Evolutionary conservation across 371 early-diverging fungal genomes (phyloP).

Genomic region (Thermomucor indicae-seudaticae): DNA sequence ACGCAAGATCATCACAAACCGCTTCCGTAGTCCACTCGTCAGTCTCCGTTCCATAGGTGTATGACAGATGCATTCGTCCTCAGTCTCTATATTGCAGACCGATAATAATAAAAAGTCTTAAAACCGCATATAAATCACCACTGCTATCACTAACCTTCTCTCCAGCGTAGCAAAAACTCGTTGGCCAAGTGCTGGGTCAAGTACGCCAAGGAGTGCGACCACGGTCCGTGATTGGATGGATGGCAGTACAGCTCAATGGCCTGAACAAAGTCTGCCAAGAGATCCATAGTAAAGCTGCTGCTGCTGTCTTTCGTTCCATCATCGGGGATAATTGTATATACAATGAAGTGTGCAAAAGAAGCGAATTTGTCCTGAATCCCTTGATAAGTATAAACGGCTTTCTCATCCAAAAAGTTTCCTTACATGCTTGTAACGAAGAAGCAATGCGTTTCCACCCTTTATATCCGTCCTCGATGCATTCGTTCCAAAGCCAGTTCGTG

Average conservation of each 20-base stretch:
- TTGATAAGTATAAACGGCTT: not conserved
- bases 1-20: constrained; percentile 59
- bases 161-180: constrained; percentile 67
- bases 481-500: constrained; percentile 35
- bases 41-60: constrained; percentile 59
- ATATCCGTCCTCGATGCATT: constrained; percentile 29
- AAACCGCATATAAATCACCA: not conserved
- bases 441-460: constrained; percentile 36
- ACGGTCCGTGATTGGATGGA: constrained; percentile 84
- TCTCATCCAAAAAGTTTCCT: constrained; percentile 9
- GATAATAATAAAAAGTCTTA: not conserved
- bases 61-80: constrained; percentile 52
- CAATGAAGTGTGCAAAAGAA: constrained; percentile 71
- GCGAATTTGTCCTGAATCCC: constrained; percentile 49
- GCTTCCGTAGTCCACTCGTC: constrained; percentile 44
- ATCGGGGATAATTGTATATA: constrained; percentile 68
- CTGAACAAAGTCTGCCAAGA: constrained; percentile 70
- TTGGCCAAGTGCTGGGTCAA: constrained; percentile 59
- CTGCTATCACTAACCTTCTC: constrained; percentile 29
- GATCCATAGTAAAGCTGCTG: constrained; percentile 41
- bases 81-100: constrained; percentile 43
- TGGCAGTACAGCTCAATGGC: constrained; percentile 86
- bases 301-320: constrained; percentile 17
- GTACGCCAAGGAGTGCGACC: constrained; percentile 66
- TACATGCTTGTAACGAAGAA: constrained; percentile 42